Evolutionary conservation across 495 filamentous ascomycete species (phyloP).

Genomic region (Copromyces sp.): DNA sequence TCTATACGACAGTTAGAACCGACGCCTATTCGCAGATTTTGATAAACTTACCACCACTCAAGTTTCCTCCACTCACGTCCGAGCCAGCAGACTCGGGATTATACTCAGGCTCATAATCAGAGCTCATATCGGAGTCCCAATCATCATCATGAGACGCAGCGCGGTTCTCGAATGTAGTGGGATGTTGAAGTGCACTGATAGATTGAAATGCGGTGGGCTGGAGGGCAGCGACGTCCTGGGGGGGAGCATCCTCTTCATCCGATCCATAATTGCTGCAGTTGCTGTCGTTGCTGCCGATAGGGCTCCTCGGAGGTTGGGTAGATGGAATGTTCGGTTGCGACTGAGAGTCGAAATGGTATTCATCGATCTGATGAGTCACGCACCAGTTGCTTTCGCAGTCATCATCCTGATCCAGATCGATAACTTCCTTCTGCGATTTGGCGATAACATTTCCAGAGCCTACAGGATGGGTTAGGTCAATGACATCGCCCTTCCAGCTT

Average conservation of each 20-base stretch:
- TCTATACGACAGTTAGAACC: not conserved
- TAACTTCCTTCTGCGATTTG: not conserved
- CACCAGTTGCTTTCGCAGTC: not conserved
- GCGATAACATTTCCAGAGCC: not conserved
- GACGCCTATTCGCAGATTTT: not conserved
- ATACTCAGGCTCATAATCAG: constrained; percentile 11
- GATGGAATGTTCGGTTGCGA: not conserved
- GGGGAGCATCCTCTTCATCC: not conserved
- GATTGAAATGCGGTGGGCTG: not conserved
- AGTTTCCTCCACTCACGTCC: constrained; percentile 11
- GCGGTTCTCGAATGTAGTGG: not conserved
- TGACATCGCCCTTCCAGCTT: not conserved
- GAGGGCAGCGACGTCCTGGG: not conserved
- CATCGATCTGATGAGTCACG: constrained; percentile 11
- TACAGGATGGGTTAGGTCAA: not conserved
- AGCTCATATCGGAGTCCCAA: not conserved
- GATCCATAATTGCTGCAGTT: not conserved
- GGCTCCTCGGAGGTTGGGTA: not conserved
- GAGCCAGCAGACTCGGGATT: constrained; percentile 14
- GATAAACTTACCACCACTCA: not conserved
- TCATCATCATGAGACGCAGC: not conserved
- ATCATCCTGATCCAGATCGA: constrained; percentile 1
- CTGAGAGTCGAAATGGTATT: not conserved
- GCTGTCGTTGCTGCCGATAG: not conserved
- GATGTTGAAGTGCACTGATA: not conserved